Percentiles rank a stretch among this genome's conserved stretches.
phyloP scores from a whole-genome alignment of 495 filamentous ascomycete species.

The Corynascus novoguineensis region DNA sequence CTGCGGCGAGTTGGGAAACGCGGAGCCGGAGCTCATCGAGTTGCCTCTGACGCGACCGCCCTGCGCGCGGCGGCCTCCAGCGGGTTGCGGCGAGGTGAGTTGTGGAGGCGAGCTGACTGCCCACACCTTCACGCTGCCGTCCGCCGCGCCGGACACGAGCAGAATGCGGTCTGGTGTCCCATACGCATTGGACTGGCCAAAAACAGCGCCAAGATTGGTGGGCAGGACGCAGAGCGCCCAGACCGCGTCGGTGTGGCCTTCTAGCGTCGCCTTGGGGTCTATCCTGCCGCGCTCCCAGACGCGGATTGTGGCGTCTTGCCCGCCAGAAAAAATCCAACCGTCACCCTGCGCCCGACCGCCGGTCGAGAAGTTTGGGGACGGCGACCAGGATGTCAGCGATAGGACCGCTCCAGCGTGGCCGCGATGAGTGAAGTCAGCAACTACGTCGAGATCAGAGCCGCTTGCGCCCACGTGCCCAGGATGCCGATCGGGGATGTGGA shows the following conservation, averaged over 20 bases:
- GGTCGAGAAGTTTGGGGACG: slow-evolving; percentile 77
- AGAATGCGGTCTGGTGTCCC: slow-evolving; percentile 79
- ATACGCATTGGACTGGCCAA: slow-evolving; percentile 62
- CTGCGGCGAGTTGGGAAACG: slow-evolving; percentile 85
- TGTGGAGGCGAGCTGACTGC: slow-evolving; percentile 89
- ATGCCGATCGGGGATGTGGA: slow-evolving; percentile 77
- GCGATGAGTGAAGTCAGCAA: slow-evolving; percentile 88
- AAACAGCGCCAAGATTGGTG: slow-evolving; percentile 69
- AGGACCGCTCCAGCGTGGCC: slow-evolving; percentile 89
- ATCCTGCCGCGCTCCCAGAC: slow-evolving; percentile 94
- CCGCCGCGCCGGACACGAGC: slow-evolving; percentile 85
- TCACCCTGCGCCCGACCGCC: slow-evolving; percentile 80
- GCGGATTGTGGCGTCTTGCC: slow-evolving; percentile 84
- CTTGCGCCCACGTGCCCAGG: slow-evolving; percentile 47
- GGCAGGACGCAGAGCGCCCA: slow-evolving; percentile 95
- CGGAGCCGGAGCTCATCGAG: slow-evolving; percentile 84
- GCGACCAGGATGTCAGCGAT: slow-evolving; percentile 77
- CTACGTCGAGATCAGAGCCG: slow-evolving; percentile 77
- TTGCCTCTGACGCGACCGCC: slow-evolving; percentile 81
- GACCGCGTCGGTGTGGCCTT: slow-evolving; percentile 91
- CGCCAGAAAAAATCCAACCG: slow-evolving; percentile 97
- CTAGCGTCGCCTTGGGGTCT: slow-evolving; percentile 90
- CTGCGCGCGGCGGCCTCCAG: slow-evolving; percentile 55
- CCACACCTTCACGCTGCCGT: slow-evolving; percentile 91
- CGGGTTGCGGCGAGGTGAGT: slow-evolving; percentile 64